Percentiles rank a stretch among this genome's conserved stretches.
Evolutionary conservation across 805 yeast species (phyloP).

Genomic region (Yamadazyma nakazawae): DNA sequence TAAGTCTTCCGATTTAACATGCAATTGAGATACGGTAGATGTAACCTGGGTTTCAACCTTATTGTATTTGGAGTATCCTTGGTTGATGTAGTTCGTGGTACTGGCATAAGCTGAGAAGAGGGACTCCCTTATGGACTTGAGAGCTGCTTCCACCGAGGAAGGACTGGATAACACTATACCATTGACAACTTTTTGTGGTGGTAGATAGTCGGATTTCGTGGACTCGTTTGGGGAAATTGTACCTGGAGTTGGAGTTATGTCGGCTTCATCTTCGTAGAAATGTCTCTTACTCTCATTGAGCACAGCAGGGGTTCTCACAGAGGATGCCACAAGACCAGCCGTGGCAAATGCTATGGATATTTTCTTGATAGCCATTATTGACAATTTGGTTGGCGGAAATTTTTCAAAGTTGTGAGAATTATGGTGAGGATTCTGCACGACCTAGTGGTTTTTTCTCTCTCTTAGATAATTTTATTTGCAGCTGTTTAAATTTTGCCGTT

Average conservation of each 20-base stretch:
- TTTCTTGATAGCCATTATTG: not conserved
- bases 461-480: no score
- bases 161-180: slow-evolving; percentile 59
- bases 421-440: not conserved
- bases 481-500: no score
- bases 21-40: slow-evolving; percentile 59
- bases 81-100: slow-evolving; percentile 36
- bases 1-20: slow-evolving; percentile 61
- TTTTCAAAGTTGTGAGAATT: not conserved
- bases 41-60: slow-evolving; percentile 62
- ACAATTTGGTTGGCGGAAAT: slow-evolving; percentile 1
- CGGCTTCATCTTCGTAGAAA: slow-evolving; percentile 50
- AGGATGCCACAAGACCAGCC: slow-evolving; percentile 1
- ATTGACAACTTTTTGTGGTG: slow-evolving; percentile 47
- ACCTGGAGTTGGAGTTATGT: slow-evolving; percentile 49
- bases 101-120: slow-evolving; percentile 22
- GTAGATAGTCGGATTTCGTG: slow-evolving; percentile 20
- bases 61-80: slow-evolving; percentile 49
- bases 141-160: slow-evolving; percentile 42
- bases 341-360: not conserved
- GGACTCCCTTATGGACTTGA: slow-evolving; percentile 46
- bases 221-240: slow-evolving; percentile 23
- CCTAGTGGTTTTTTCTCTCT: no score
- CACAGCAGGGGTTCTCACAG: not conserved
- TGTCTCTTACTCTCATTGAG: slow-evolving; percentile 25